Evolutionary conservation across 1,284 basidiomycete species (phyloP).

Genomic region (Cryptococcus amylolentus): DNA sequence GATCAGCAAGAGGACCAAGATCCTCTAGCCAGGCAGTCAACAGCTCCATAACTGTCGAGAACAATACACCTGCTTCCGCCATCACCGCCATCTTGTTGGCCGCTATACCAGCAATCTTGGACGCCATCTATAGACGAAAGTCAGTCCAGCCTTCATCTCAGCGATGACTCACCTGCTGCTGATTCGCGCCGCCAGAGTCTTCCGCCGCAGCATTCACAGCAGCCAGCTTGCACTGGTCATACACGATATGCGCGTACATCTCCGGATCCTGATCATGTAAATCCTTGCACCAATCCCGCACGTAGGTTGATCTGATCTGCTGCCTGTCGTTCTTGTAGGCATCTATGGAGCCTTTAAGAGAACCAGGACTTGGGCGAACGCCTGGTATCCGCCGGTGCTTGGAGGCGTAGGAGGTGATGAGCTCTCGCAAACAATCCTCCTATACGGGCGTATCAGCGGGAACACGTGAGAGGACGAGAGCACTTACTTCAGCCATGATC

Average conservation of each 20-base stretch:
- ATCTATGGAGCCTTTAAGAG: conserved; percentile 26
- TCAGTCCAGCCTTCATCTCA: background rate
- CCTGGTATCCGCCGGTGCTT: conserved; percentile 57
- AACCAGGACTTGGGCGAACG: conserved; percentile 55
- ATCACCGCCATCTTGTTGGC: conserved; percentile 30
- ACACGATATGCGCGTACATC: conserved; percentile 47
- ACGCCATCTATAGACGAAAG: conserved; percentile 11
- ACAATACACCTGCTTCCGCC: conserved; percentile 52
- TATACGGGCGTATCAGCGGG: conserved; percentile 17
- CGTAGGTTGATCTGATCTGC: conserved; percentile 60
- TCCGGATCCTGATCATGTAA: conserved; percentile 60
- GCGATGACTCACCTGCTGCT: conserved; percentile 9
- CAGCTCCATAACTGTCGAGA: conserved; percentile 61
- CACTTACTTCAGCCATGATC: conserved; percentile 57
- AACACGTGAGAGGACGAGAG: background rate
- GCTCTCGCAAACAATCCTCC: conserved; percentile 32
- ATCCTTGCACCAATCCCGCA: conserved; percentile 61
- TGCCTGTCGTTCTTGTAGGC: conserved; percentile 59
- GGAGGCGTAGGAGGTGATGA: conserved; percentile 37
- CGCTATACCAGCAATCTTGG: conserved; percentile 28
- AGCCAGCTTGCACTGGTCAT: conserved; percentile 29
- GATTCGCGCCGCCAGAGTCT: conserved; percentile 4
- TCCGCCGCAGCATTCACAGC: conserved; percentile 9
- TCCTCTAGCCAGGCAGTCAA: conserved; percentile 63
- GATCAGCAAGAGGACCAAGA: conserved; percentile 23